phyloP scores from a whole-genome alignment of 768 basidiomycete genomes.

The Grammothele lineata region DNA sequence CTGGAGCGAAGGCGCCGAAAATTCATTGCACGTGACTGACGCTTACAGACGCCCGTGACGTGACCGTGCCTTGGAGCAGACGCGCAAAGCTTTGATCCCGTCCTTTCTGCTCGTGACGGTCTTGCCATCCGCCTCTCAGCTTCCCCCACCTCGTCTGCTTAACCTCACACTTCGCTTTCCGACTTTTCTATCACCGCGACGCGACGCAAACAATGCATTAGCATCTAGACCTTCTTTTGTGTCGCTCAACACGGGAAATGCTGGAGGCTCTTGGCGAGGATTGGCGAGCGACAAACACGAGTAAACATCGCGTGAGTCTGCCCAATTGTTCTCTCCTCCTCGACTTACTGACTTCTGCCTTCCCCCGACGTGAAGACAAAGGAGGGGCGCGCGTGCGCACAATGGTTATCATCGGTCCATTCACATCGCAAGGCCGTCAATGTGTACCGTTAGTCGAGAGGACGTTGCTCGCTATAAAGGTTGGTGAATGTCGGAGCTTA shows the following conservation, averaged over 20 bases:
- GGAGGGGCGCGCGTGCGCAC: slow-evolving; percentile 1
- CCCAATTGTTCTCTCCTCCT: slow-evolving; percentile 8
- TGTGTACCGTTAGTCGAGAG: too few relatives aligned
- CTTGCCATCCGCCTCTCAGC: too few relatives aligned
- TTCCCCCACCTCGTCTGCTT: too few relatives aligned
- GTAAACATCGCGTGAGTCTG: slow-evolving; percentile 6
- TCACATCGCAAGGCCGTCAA: too few relatives aligned
- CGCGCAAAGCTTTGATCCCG: too few relatives aligned
- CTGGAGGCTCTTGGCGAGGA: neutral
- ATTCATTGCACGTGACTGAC: too few relatives aligned
- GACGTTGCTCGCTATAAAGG: slow-evolving; percentile 18
- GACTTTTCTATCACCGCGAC: too few relatives aligned
- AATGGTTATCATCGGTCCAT: slow-evolving; percentile 7
- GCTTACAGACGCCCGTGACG: too few relatives aligned
- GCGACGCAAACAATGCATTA: neutral
- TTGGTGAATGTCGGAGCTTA: slow-evolving; percentile 4
- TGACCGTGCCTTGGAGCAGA: too few relatives aligned
- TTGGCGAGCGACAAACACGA: slow-evolving; percentile 7
- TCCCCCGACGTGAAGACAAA: slow-evolving; percentile 6
- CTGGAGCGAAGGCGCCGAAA: neutral
- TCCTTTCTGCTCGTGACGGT: too few relatives aligned
- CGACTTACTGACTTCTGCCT: slow-evolving; percentile 1
- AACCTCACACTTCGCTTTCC: too few relatives aligned
- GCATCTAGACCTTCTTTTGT: slow-evolving; percentile 1
- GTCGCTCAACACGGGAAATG: neutral